A percentile compares a stretch with the other conserved stretches of the same genome.
Conservation (phyloP, 2,329 filamentous ascomycete genomes). For the Mollisiaceae sp. region DNA sequence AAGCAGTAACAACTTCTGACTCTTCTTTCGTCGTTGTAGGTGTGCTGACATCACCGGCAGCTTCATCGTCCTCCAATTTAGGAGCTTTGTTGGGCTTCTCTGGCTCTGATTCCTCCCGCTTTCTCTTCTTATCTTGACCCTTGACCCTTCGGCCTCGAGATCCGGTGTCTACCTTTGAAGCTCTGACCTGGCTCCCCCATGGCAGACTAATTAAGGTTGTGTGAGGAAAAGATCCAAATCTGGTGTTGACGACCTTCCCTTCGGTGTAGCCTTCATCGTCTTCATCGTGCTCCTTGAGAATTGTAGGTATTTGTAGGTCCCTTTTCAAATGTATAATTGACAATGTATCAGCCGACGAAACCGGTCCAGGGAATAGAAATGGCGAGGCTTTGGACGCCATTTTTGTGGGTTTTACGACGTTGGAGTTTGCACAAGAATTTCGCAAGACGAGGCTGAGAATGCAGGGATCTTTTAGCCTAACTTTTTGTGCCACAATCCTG, state of each 20-base stretch:
- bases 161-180: constrained; percentile 88
- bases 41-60: constrained; percentile 37
- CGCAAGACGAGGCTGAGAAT: constrained; percentile 19
- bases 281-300: constrained; percentile 66
- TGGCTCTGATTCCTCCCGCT: constrained; percentile 47
- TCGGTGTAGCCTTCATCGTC: constrained; percentile 75
- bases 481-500: constrained; percentile 6
- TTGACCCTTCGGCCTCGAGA: constrained; percentile 79
- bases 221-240: constrained; percentile 90
- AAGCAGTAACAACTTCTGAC: constrained; percentile 58
- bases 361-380: constrained; percentile 74
- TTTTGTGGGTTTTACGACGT: background rate
- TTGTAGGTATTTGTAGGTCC: constrained; percentile 80
- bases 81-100: constrained; percentile 26
- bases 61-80: constrained; percentile 20
- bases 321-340: constrained; percentile 88
- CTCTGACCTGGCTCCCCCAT: constrained; percentile 92
- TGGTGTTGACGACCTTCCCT: constrained; percentile 84
- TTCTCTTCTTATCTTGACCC: constrained; percentile 55
- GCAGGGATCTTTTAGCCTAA: constrained; percentile 1
- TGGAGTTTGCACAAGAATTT: background rate
- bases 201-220: constrained; percentile 76
- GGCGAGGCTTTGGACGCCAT: constrained; percentile 60
- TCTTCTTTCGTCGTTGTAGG: constrained; percentile 42
- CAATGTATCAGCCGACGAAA: constrained; percentile 68